These are phyloP conservation scores for Psidium friedrichsthalianum DNA, from an alignment of 345 rosid species.

Conservation along the genomic window DNA sequence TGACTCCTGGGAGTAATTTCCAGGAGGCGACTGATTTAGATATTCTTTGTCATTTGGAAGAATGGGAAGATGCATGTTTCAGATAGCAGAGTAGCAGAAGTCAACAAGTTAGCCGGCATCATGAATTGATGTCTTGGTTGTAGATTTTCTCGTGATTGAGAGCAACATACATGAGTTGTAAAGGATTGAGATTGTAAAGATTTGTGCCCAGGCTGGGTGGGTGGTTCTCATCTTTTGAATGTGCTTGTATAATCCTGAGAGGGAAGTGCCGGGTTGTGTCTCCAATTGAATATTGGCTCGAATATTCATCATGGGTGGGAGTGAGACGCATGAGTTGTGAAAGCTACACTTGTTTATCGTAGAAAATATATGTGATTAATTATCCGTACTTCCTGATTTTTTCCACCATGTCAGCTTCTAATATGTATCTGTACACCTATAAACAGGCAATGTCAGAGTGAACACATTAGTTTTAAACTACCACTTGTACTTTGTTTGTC, in stretches of 20 bases:
- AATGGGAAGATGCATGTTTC: neutral
- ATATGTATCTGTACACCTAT: neutral
- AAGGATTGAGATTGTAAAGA: neutral
- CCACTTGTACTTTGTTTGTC: neutral
- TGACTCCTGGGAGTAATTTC: neutral
- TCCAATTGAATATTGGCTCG: neutral
- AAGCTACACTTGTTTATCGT: neutral
- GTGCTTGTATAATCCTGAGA: neutral
- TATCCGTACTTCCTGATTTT: neutral
- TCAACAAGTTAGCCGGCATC: neutral
- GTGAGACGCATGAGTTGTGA: neutral
- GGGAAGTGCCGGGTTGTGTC: neutral
- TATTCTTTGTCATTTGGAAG: neutral
- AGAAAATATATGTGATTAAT: neutral
- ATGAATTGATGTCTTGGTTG: neutral
- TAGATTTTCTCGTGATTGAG: neutral
- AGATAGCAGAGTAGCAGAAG: neutral
- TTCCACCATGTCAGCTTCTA: neutral
- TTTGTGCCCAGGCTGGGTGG: neutral
- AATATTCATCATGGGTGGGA: neutral
- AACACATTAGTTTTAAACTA: neutral
- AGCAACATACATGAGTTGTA: neutral
- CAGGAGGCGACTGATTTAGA: neutral
- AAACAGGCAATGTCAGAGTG: neutral
- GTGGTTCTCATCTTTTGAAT: neutral